These are phyloP conservation scores for Tulasnella sp. DNA, from an alignment of 768 basidiomycete genomes.

Conservation along the genomic window DNA sequence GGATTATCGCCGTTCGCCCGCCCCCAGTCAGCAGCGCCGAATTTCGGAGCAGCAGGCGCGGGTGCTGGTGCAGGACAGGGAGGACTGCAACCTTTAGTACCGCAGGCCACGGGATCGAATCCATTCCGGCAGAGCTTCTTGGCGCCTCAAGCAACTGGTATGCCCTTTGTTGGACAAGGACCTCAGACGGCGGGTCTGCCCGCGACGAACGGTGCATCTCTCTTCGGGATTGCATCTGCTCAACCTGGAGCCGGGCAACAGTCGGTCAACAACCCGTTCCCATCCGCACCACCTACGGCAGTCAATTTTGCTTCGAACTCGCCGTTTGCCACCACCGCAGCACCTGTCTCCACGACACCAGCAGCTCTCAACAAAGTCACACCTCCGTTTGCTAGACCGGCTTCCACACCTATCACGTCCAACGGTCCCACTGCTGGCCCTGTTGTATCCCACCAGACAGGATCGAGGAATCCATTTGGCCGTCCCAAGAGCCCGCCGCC, in stretches of 20 bases:
- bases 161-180: conserved; percentile 40
- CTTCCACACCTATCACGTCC: conserved; percentile 59
- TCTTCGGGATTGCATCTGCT: background rate
- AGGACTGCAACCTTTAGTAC: conserved; percentile 23
- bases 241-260: background rate
- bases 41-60: conserved; percentile 6
- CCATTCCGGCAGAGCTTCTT: conserved; percentile 80
- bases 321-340: background rate
- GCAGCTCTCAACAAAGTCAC: conserved; percentile 2
- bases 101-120: conserved; percentile 46
- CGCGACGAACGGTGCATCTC: background rate
- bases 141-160: conserved; percentile 54
- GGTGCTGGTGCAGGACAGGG: conserved; percentile 17
- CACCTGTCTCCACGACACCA: background rate
- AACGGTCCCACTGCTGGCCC: conserved; percentile 38
- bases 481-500: conserved; percentile 48
- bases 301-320: background rate
- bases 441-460: conserved; percentile 82
- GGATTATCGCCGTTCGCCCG: conserved; percentile 1
- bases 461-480: conserved; percentile 93
- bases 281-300: background rate
- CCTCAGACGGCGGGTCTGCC: conserved; percentile 15
- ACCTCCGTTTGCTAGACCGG: conserved; percentile 39
- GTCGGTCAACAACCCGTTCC: background rate
- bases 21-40: conserved; percentile 12